Percentiles rank a stretch among this genome's conserved stretches.
These are phyloP conservation scores for Claviceps sp. DNA, from an alignment of 2,329 filamentous ascomycete genomes.

Conservation along the genomic window DNA sequence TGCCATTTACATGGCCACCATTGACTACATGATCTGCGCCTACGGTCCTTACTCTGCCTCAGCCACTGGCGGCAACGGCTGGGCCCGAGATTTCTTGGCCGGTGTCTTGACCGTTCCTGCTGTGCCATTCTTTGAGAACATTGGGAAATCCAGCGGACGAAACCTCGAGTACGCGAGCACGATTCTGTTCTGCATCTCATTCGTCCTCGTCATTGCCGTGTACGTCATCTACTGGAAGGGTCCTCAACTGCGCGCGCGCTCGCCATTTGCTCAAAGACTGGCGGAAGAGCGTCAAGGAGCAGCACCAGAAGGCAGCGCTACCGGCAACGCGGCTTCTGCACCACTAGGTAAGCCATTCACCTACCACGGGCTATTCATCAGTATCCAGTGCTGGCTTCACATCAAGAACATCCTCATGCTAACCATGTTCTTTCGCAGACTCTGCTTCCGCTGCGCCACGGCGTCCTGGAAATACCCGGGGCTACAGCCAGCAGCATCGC, in stretches of 20 bases:
- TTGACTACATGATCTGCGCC: conserved; percentile 65
- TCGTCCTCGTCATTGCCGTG: conserved; percentile 47
- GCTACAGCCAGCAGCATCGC: conserved; percentile 25
- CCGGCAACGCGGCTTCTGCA: conserved; percentile 10
- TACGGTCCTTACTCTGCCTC: conserved; percentile 63
- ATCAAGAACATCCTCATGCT: neutral
- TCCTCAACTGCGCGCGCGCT: conserved; percentile 43
- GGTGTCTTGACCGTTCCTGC: conserved; percentile 58
- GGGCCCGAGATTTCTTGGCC: conserved; percentile 59
- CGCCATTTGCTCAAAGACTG: conserved; percentile 51
- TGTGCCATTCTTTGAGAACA: conserved; percentile 49
- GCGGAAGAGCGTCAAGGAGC: conserved; percentile 27
- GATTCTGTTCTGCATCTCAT: conserved; percentile 49
- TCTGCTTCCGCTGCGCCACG: conserved; percentile 12
- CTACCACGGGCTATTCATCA: neutral
- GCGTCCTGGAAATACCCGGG: conserved; percentile 12
- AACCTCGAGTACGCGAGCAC: conserved; percentile 48
- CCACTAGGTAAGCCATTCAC: conserved; percentile 16
- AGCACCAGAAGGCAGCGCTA: conserved; percentile 14
- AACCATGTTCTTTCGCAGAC: neutral
- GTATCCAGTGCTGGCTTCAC: neutral
- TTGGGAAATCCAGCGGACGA: conserved; percentile 30
- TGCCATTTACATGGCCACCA: conserved; percentile 61
- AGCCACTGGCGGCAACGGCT: conserved; percentile 64
- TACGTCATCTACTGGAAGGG: conserved; percentile 57